These are phyloP conservation scores for Globisporangium recalcitrans DNA, from an alignment of 352 stramenopile genomes.

Conservation along the genomic window DNA sequence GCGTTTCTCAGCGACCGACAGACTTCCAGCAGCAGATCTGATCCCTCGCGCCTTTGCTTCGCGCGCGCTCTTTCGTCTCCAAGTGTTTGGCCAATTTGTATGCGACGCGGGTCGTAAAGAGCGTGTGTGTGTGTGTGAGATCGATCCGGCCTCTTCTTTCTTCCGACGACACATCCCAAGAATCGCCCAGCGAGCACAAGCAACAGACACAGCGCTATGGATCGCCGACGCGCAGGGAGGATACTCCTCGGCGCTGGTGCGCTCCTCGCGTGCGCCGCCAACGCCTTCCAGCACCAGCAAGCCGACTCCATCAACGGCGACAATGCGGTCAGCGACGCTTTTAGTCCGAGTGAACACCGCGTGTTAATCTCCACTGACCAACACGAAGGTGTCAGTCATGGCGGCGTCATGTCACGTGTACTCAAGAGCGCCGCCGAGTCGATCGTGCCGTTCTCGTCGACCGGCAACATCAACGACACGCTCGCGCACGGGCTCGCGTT, in stretches of 20 bases:
- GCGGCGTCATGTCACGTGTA: conserved; percentile 7
- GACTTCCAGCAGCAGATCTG: background rate
- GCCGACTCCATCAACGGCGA: background rate
- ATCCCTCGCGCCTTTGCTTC: background rate
- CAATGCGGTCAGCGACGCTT: background rate
- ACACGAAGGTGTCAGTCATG: background rate
- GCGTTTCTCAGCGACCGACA: background rate
- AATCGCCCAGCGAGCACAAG: background rate
- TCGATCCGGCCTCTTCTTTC: background rate
- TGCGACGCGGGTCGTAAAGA: background rate
- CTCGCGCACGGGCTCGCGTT: conserved; percentile 44
- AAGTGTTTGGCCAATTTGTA: background rate
- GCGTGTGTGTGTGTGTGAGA: background rate
- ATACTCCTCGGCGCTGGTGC: conserved; percentile 3
- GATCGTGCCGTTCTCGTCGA: conserved; percentile 39
- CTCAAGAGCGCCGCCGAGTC: conserved; percentile 21
- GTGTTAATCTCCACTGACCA: background rate
- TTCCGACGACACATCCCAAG: background rate
- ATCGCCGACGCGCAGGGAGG: background rate
- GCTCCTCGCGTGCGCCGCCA: background rate
- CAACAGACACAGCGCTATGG: too few species aligned
- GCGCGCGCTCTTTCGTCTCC: background rate
- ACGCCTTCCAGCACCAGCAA: background rate
- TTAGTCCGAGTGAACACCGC: background rate
- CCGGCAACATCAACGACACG: conserved; percentile 35